A percentile compares a stretch with the other conserved stretches of the same genome.
Evolutionary conservation across 768 basidiomycete genomes (phyloP).

Genomic region (Hortiboletus flavorubellus): DNA sequence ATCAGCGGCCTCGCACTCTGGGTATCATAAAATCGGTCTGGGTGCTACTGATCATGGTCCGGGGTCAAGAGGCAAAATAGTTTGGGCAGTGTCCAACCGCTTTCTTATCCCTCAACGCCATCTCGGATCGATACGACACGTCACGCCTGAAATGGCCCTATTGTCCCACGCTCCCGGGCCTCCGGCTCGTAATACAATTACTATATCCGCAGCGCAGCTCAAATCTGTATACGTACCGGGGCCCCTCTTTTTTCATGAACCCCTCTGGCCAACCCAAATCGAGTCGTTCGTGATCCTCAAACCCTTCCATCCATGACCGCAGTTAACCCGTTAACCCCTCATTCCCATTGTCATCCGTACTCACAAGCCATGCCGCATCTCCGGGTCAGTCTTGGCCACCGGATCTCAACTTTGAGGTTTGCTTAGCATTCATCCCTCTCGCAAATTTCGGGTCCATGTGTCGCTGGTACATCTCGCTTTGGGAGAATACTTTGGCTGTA

Average conservation of each 20-base stretch:
- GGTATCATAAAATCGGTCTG: not conserved
- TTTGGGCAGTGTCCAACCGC: not conserved
- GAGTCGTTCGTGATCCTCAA: not conserved
- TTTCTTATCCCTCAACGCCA: conserved; percentile 21
- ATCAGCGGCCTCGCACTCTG: conserved; percentile 12
- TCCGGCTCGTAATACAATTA: too few species aligned
- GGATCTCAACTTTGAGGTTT: conserved; percentile 14
- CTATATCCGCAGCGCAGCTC: too few species aligned
- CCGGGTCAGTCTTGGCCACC: conserved; percentile 14
- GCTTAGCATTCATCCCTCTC: not conserved
- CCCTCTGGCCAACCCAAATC: not conserved
- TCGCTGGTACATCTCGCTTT: conserved; percentile 13
- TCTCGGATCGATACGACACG: conserved; percentile 28
- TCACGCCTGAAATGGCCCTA: not conserved
- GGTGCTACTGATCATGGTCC: conserved; percentile 12
- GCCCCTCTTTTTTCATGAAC: too few species aligned
- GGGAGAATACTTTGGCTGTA: conserved; percentile 16
- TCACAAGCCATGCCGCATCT: too few species aligned
- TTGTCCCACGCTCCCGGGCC: not conserved
- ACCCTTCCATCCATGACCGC: not conserved
- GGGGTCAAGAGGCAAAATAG: conserved; percentile 12
- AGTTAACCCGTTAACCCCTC: too few species aligned
- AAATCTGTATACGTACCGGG: too few species aligned
- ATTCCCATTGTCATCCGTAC: too few species aligned
- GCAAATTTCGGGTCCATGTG: conserved; percentile 2